These are phyloP conservation scores for Lithohypha guttulata DNA, from an alignment of 2,329 filamentous ascomycete species.

Conservation along the genomic window DNA sequence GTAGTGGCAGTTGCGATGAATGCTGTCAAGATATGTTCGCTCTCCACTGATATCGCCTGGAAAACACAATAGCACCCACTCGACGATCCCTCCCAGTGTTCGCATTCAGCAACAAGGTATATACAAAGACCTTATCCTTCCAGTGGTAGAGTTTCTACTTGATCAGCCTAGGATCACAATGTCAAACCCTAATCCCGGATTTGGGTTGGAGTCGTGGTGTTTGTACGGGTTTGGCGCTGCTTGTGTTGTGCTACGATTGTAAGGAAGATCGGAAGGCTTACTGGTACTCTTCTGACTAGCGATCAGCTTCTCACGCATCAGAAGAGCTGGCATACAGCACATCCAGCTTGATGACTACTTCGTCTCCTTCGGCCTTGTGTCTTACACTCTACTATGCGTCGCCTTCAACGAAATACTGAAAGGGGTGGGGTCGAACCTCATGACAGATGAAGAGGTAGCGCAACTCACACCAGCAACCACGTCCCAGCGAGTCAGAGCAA, in stretches of 20 bases:
- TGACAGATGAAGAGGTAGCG: conserved; percentile 38
- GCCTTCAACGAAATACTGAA: conserved; percentile 44
- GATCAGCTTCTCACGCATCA: conserved; percentile 29
- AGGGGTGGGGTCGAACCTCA: conserved; percentile 49
- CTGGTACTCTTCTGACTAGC: conserved; percentile 19
- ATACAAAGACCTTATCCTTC: background rate
- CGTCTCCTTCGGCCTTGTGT: conserved; percentile 44
- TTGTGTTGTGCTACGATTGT: conserved; percentile 30
- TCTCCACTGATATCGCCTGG: too few relatives aligned
- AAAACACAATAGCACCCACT: background rate
- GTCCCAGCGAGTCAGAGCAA: conserved; percentile 38
- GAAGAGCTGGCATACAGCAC: conserved; percentile 36
- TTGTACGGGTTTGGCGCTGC: conserved; percentile 32
- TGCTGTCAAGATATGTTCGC: too few relatives aligned
- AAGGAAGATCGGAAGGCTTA: conserved; percentile 31
- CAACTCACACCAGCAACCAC: conserved; percentile 38
- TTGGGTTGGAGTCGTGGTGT: conserved; percentile 27
- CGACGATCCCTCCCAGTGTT: background rate
- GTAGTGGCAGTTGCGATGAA: too few relatives aligned
- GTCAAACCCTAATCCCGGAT: conserved; percentile 14
- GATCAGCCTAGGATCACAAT: background rate
- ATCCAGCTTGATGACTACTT: conserved; percentile 47
- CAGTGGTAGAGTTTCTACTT: background rate
- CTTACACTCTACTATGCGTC: conserved; percentile 47
- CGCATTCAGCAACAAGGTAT: background rate